Conservation (phyloP, 768 basidiomycete genomes). For the Boletus sensibilis region DNA sequence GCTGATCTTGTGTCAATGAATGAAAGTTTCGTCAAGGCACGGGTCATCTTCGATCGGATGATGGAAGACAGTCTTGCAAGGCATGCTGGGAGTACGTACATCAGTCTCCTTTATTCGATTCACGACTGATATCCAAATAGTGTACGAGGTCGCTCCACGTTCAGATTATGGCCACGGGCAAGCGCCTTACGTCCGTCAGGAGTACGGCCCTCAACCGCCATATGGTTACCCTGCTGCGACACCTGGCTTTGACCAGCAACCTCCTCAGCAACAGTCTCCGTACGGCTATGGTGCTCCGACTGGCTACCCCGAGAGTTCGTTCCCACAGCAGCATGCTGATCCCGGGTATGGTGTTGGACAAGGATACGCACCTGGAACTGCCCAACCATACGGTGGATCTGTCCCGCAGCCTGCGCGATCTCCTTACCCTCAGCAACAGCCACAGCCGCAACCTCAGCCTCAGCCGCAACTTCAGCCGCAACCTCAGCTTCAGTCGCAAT, state of each 20-base stretch:
- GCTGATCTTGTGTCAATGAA: slow-evolving; percentile 95
- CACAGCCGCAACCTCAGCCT: slow-evolving; percentile 25
- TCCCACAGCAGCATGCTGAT: slow-evolving; percentile 29
- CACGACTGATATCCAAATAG: slow-evolving; percentile 31
- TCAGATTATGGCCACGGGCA: slow-evolving; percentile 29
- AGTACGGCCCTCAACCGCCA: slow-evolving; percentile 37
- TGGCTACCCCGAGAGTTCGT: slow-evolving; percentile 26
- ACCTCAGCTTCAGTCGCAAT: slow-evolving; percentile 33
- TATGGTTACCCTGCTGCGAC: slow-evolving; percentile 46
- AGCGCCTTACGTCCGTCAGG: slow-evolving; percentile 29
- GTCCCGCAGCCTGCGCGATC: slow-evolving; percentile 30
- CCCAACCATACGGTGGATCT: slow-evolving; percentile 24
- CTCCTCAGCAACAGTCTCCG: slow-evolving; percentile 33
- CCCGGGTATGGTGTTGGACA: slow-evolving; percentile 23
- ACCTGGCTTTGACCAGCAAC: slow-evolving; percentile 43
- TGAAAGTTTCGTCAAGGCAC: slow-evolving; percentile 86
- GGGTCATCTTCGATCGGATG: slow-evolving; percentile 89
- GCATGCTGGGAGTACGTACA: slow-evolving; percentile 57
- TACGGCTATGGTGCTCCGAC: slow-evolving; percentile 26
- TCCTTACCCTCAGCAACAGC: slow-evolving; percentile 33
- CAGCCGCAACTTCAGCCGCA: slow-evolving; percentile 24
- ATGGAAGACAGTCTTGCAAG: slow-evolving; percentile 87
- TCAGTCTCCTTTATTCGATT: not conserved
- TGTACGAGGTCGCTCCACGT: slow-evolving; percentile 47
- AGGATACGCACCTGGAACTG: slow-evolving; percentile 17